phyloP scores from a whole-genome alignment of 495 filamentous ascomycete genomes.

The Xylaria bambusicola region DNA sequence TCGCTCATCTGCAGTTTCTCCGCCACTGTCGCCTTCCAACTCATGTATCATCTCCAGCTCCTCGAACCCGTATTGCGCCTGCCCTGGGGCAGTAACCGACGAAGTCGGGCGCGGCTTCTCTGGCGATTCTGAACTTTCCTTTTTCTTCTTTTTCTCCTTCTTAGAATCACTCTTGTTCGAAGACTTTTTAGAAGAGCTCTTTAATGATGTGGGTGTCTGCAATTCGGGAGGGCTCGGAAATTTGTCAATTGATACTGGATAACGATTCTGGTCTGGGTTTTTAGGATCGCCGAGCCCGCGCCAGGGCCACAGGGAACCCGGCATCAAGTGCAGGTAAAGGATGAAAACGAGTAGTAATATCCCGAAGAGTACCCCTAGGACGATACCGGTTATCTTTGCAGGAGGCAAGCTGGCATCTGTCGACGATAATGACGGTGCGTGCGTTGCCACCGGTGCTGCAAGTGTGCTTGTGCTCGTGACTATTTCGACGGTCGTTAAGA shows the following conservation, averaged over 20 bases:
- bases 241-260: no score
- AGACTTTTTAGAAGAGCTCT: no score
- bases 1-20: no score
- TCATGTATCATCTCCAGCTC: neutral
- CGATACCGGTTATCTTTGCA: neutral
- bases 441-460: neutral
- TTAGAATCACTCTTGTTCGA: no score
- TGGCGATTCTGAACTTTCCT: neutral
- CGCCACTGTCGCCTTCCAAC: neutral
- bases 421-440: neutral
- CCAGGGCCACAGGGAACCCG: no score
- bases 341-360: slow-evolving; percentile 7
- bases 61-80: neutral
- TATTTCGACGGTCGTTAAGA: slow-evolving; percentile 4
- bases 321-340: slow-evolving; percentile 12
- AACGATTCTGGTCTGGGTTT: no score
- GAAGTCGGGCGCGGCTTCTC: neutral
- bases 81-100: neutral
- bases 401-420: neutral
- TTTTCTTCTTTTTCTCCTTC: no score
- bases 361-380: neutral
- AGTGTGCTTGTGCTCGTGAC: slow-evolving; percentile 4
- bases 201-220: no score
- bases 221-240: no score
- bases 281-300: no score